Base-by-base conservation (phyloP, 208 protist species). In the Leishmania martiniquensis region DNA sequence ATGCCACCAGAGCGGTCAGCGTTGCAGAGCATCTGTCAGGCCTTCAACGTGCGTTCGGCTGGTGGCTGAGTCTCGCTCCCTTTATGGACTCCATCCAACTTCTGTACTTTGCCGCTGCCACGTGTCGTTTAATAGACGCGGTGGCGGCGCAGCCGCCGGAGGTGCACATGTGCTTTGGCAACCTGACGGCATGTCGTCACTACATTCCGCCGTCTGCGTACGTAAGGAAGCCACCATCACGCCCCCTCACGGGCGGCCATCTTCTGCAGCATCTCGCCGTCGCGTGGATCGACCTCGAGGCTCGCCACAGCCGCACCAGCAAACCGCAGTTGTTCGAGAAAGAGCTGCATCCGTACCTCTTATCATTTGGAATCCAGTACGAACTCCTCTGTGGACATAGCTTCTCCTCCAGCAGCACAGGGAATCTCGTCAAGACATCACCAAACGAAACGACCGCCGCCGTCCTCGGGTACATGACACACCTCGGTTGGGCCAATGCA, bases 201-300 rank as follows among this genome's bases (percentile, higher is more conserved):
- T 87, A 79, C 59, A 4, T 70, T 34, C 39, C 87, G 20, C 85
- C 87, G 47, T 89, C 82, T 15, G 13, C 83, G 45, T 76, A 88
- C 74, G 78, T 85, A 0, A 89, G 87, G 67, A 86, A 74, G 42
- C 69, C 83, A n/a, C 82, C 84, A 10, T 52, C 45, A 17, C 49
- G 79, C 5, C 54, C 63, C 1, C 42, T 85, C 49, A 65, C 54
- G 12, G 68, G 49, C 22, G 54, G 32, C 3, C 32, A 44, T 29
- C 49, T 81, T 32, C 32, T 79, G 76, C 74, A 85, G 76, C 73
- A 77, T 75, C 45, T 76, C 57, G 37, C 82, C 29, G 63, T 85
- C 62, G 72, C 84, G 42, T 87, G 74, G 80, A 60, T 62, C 34
- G 57, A 83, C 37, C 32, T 83, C 20, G 74, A 75, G 51, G 25